Percentiles rank a stretch among this genome's conserved stretches.
Evolutionary conservation across 2,329 filamentous ascomycete species (phyloP).

Genomic region (Penicillium sp.): DNA sequence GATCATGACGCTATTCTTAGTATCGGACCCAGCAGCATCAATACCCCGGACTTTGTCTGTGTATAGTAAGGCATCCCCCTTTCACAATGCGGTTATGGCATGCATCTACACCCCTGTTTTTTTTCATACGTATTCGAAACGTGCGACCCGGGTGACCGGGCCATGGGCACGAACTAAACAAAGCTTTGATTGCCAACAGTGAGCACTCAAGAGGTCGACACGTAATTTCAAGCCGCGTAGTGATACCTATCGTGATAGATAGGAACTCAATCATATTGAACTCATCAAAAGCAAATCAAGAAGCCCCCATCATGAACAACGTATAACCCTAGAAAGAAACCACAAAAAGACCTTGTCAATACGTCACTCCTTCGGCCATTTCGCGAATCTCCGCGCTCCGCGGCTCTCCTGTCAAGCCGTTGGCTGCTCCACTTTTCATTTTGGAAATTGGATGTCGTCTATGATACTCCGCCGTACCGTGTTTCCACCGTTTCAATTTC

Average conservation of each 20-base stretch:
- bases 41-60: background rate
- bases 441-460: slow-evolving; percentile 1
- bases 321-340: background rate
- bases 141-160: slow-evolving; percentile 7
- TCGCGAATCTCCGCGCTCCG: background rate
- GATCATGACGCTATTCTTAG: slow-evolving; percentile 17
- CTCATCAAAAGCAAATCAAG: background rate
- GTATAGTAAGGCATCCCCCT: background rate
- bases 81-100: slow-evolving; percentile 3
- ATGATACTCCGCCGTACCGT: background rate
- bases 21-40: background rate
- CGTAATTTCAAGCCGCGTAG: background rate
- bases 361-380: too few species aligned
- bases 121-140: slow-evolving; percentile 6
- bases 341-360: background rate
- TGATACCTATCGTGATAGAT: background rate
- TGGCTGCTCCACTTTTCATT: slow-evolving; percentile 18
- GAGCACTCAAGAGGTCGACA: background rate
- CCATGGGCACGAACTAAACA: slow-evolving; percentile 5
- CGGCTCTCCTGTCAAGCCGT: background rate
- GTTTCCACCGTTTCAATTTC: background rate
- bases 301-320: background rate
- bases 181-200: background rate
- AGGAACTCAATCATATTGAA: background rate
- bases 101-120: background rate